phyloP scores from a whole-genome alignment of 768 basidiomycete genomes.

The Leucocoprinus birnbaumii region DNA sequence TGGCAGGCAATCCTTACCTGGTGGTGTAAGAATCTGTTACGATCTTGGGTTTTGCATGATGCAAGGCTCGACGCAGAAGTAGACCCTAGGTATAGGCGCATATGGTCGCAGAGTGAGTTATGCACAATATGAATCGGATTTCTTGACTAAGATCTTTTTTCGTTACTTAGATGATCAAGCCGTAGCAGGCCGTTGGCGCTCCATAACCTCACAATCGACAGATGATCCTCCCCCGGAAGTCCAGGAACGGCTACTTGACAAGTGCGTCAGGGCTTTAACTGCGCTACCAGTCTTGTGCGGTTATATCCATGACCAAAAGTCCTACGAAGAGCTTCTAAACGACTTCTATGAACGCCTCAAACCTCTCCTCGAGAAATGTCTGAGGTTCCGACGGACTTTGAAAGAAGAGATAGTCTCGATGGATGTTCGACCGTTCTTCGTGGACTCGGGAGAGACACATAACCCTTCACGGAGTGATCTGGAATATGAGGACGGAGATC shows the following conservation, averaged over 20 bases:
- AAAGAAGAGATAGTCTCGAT: constrained; percentile 26
- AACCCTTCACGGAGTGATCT: constrained; percentile 21
- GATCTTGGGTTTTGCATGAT: background rate
- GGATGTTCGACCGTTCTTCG: constrained; percentile 18
- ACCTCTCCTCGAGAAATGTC: constrained; percentile 24
- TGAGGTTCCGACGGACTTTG: constrained; percentile 22
- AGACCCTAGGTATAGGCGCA: background rate
- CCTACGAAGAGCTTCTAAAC: constrained; percentile 7
- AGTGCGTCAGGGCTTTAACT: background rate
- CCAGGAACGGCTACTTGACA: background rate
- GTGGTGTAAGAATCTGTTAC: background rate
- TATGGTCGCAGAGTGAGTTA: background rate
- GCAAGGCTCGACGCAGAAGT: background rate
- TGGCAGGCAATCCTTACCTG: constrained; percentile 6
- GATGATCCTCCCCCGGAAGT: constrained; percentile 3
- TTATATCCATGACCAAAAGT: background rate
- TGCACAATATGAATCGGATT: too few species aligned
- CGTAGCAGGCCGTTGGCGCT: constrained; percentile 39
- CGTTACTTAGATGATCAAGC: constrained; percentile 35
- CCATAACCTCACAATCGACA: constrained; percentile 27
- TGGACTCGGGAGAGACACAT: constrained; percentile 13
- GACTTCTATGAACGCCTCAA: constrained; percentile 21
- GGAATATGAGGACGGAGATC: constrained; percentile 21
- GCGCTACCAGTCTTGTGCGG: constrained; percentile 1
- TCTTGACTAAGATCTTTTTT: background rate